Evolutionary conservation across 768 basidiomycete species (phyloP).

Genomic region (Dioszegia aurantiaca): DNA sequence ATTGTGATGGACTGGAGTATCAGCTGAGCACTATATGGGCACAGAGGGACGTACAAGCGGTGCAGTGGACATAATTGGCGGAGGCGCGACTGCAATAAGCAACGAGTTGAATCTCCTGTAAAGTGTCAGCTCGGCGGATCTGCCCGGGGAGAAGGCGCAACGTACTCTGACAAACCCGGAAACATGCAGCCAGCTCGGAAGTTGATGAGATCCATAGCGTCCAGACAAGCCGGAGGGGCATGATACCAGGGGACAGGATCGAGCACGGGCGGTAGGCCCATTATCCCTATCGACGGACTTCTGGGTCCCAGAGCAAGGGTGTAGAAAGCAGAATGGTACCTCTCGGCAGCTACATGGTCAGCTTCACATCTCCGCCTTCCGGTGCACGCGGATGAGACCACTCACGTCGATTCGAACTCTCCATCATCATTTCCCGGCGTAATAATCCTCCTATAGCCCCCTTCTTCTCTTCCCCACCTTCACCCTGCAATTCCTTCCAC

Average conservation of each 20-base stretch:
- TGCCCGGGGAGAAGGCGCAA: not conserved
- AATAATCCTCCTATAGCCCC: not conserved
- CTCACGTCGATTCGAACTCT: conserved; percentile 8
- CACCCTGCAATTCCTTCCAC: conserved; percentile 21
- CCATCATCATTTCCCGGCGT: not conserved
- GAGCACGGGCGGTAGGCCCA: conserved; percentile 16
- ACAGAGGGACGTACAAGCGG: conserved; percentile 11
- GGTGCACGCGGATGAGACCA: too few relatives aligned
- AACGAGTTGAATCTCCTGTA: conserved; percentile 42
- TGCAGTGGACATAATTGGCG: conserved; percentile 26
- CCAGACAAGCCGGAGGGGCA: conserved; percentile 25
- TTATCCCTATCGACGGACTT: conserved; percentile 17
- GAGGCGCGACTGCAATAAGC: conserved; percentile 32
- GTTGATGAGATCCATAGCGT: conserved; percentile 38
- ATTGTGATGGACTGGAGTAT: not conserved
- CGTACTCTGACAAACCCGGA: conserved; percentile 42
- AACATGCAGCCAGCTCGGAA: conserved; percentile 37
- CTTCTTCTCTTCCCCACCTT: not conserved
- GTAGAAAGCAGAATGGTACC: conserved; percentile 36
- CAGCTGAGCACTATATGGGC: not conserved
- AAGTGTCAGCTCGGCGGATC: not conserved
- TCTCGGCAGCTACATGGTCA: conserved; percentile 31
- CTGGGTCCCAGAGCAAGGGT: conserved; percentile 39
- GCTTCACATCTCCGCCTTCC: not conserved
- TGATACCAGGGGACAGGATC: conserved; percentile 25